phyloP scores from a whole-genome alignment of 352 stramenopile genomes.

The Thalassiosira hispida region DNA sequence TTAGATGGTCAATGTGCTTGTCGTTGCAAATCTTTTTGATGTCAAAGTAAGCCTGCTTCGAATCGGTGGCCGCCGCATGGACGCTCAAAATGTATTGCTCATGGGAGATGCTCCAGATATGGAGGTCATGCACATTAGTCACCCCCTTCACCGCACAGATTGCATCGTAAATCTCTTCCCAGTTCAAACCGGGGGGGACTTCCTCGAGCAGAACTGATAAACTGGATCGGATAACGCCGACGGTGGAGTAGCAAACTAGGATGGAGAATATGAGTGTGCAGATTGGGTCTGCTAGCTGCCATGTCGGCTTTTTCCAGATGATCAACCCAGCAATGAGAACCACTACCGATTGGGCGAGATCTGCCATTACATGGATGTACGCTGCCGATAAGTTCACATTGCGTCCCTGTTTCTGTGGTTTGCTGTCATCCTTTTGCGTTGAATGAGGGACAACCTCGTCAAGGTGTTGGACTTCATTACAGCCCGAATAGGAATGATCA shows the following conservation, averaged over 20 bases:
- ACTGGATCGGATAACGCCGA: constrained; percentile 90
- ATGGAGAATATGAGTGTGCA: constrained; percentile 97
- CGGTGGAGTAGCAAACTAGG: constrained; percentile 92
- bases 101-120: constrained; percentile 96
- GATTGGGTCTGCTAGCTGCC: constrained; percentile 96
- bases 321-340: constrained; percentile 94
- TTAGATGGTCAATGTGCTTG: constrained; percentile 83
- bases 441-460: constrained; percentile 34
- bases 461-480: constrained; percentile 25
- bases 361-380: constrained; percentile 96
- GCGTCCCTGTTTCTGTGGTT: constrained; percentile 58
- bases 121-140: constrained; percentile 94
- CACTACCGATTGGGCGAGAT: constrained; percentile 96
- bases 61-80: constrained; percentile 87
- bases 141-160: constrained; percentile 88
- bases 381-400: constrained; percentile 96
- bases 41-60: constrained; percentile 57
- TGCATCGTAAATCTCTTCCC: constrained; percentile 87
- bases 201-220: constrained; percentile 96
- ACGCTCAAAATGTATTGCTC: constrained; percentile 91
- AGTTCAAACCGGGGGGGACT: constrained; percentile 91
- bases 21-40: constrained; percentile 70
- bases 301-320: constrained; percentile 96
- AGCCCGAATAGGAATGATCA: constrained; percentile 15
- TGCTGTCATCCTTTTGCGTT: neutral